These are phyloP conservation scores for Tardiomyces blankii DNA, from an alignment of 1,139 yeast species.

Conservation along the genomic window DNA sequence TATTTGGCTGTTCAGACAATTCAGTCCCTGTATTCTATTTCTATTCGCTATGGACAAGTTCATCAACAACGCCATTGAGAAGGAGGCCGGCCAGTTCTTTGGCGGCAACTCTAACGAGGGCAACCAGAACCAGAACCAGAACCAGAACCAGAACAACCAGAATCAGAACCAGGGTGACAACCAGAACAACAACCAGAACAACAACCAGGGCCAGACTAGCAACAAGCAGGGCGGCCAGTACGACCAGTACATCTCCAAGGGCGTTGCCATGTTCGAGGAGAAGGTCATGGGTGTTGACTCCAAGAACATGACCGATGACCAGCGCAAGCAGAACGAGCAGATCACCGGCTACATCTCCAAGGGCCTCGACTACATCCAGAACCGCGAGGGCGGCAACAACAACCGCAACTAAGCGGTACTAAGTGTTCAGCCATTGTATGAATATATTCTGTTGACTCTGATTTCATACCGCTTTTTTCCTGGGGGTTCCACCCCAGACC, in stretches of 20 bases:
- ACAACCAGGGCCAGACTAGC: slow-evolving; percentile 5
- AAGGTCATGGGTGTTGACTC: slow-evolving; percentile 14
- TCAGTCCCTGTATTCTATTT: too few species aligned
- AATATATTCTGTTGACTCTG: not conserved
- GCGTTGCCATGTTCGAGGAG: slow-evolving; percentile 17
- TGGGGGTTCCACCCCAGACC: too few species aligned
- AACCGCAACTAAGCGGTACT: slow-evolving; percentile 4
- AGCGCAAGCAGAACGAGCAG: slow-evolving; percentile 13
- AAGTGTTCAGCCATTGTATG: not conserved
- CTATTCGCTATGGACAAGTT: slow-evolving; percentile 3
- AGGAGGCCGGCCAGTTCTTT: slow-evolving; percentile 8
- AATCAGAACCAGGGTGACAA: not conserved
- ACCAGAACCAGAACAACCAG: not conserved
- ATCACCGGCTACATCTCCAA: slow-evolving; percentile 15
- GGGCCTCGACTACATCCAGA: slow-evolving; percentile 7
- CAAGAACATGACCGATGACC: slow-evolving; percentile 10
- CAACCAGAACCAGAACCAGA: not conserved
- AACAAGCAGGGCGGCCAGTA: slow-evolving; percentile 10
- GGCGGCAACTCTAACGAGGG: slow-evolving; percentile 3
- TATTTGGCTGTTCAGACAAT: too few species aligned
- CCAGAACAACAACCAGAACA: slow-evolving; percentile 1
- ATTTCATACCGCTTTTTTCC: not conserved
- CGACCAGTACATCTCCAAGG: slow-evolving; percentile 18
- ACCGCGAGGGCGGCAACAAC: slow-evolving; percentile 2
- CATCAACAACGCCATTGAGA: slow-evolving; percentile 13